Conservation (phyloP, 768 basidiomycete genomes). For the Pleurotus sapidus region DNA sequence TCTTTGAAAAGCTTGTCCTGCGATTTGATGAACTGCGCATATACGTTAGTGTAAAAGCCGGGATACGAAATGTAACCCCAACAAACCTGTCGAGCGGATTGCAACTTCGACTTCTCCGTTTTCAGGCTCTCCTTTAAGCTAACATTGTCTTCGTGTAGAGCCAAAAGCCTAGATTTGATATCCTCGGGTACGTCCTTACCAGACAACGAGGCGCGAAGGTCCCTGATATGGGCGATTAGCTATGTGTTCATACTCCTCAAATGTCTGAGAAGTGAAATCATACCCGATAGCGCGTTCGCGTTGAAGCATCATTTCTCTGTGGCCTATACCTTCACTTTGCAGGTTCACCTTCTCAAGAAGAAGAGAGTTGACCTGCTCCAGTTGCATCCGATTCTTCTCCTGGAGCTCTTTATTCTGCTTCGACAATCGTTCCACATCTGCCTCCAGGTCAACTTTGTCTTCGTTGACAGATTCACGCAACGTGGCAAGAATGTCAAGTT, state of each 20-base stretch:
- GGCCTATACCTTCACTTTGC: constrained; percentile 88
- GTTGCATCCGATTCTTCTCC: constrained; percentile 88
- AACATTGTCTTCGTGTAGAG: constrained; percentile 76
- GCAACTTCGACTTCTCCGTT: constrained; percentile 70
- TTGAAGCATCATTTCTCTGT: constrained; percentile 83
- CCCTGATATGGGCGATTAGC: constrained; percentile 37
- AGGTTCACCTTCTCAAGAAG: constrained; percentile 88
- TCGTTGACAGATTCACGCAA: constrained; percentile 87
- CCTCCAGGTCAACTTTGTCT: constrained; percentile 76
- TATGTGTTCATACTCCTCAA: too few relatives aligned
- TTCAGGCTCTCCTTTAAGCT: constrained; percentile 69
- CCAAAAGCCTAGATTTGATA: constrained; percentile 69
- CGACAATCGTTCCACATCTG: constrained; percentile 60
- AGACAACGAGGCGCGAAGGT: constrained; percentile 71
- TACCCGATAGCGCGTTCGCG: constrained; percentile 86
- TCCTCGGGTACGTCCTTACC: constrained; percentile 84
- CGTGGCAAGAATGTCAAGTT: constrained; percentile 83
- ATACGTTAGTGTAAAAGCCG: not conserved
- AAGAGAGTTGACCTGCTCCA: constrained; percentile 84
- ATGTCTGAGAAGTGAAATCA: constrained; percentile 2
- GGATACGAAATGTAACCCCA: not conserved
- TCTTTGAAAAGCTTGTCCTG: constrained; percentile 90
- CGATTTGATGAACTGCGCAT: constrained; percentile 80
- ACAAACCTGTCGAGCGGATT: constrained; percentile 49
- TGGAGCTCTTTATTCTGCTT: constrained; percentile 66